phyloP scores from a whole-genome alignment of 2,329 filamentous ascomycete species.

The Scedosporium boydii region DNA sequence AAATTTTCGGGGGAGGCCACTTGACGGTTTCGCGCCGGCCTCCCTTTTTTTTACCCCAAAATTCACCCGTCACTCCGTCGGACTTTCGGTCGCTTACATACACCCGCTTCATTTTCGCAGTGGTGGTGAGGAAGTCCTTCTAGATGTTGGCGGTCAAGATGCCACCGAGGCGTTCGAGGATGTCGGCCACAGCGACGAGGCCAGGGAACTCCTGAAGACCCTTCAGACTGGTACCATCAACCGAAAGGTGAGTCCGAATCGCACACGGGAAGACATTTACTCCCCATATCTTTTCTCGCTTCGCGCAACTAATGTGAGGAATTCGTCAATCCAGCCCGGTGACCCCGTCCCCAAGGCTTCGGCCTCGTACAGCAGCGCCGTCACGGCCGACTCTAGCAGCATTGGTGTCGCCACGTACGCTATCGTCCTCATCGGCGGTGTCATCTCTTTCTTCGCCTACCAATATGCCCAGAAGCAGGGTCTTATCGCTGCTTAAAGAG shows the following conservation, averaged over 20 bases:
- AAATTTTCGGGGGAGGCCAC: not conserved
- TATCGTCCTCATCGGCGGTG: constrained; percentile 66
- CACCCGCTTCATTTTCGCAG: constrained; percentile 39
- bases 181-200: constrained; percentile 97
- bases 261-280: not conserved
- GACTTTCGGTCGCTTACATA: constrained; percentile 1
- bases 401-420: constrained; percentile 75
- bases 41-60: not conserved
- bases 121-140: constrained; percentile 94
- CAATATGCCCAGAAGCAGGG: constrained; percentile 63
- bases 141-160: constrained; percentile 93
- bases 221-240: constrained; percentile 70
- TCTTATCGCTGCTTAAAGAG: constrained; percentile 4
- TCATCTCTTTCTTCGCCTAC: constrained; percentile 71
- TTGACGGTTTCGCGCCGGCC: not conserved
- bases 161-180: constrained; percentile 98
- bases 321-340: constrained; percentile 47
- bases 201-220: constrained; percentile 80
- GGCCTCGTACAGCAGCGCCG: constrained; percentile 37
- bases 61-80: not conserved
- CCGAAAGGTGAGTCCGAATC: constrained; percentile 54
- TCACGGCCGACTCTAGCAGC: constrained; percentile 40
- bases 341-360: constrained; percentile 64
- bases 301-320: not conserved
- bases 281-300: not conserved